These are phyloP conservation scores for Leptosphaerulina australis DNA, from an alignment of 2,329 filamentous ascomycete species.

Conservation along the genomic window DNA sequence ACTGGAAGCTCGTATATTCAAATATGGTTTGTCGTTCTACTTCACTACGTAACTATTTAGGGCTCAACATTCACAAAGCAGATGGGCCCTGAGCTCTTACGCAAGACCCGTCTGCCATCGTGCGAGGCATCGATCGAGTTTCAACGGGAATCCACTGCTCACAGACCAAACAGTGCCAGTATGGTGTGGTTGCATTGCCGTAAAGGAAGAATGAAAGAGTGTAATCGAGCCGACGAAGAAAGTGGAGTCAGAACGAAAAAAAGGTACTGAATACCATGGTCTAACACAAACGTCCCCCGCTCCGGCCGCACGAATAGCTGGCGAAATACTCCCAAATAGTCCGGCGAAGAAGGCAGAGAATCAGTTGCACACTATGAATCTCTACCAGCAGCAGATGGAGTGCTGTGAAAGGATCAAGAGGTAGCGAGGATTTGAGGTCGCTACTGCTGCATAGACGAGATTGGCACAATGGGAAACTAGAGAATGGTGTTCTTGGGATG, in stretches of 20 bases:
- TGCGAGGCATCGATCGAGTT: too few species aligned
- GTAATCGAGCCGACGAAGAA: conserved; percentile 47
- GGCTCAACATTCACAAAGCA: too few species aligned
- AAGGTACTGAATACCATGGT: conserved; percentile 43
- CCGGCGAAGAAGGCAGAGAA: conserved; percentile 52
- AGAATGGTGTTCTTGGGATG: too few species aligned
- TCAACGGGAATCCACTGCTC: too few species aligned
- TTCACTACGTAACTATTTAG: too few species aligned
- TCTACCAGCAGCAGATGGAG: conserved; percentile 29
- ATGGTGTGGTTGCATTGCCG: too few species aligned
- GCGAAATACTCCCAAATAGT: conserved; percentile 51
- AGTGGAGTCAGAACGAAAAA: conserved; percentile 50
- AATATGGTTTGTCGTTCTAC: conserved; percentile 18
- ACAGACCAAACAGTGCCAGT: too few species aligned
- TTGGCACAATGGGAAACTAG: too few species aligned
- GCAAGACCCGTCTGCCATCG: too few species aligned
- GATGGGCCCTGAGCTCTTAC: too few species aligned
- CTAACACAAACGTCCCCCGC: conserved; percentile 44
- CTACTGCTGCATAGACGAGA: neutral
- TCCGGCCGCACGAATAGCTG: conserved; percentile 50
- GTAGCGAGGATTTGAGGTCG: conserved; percentile 37
- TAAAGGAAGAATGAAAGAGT: conserved; percentile 38
- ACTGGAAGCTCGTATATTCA: conserved; percentile 29
- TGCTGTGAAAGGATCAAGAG: conserved; percentile 27
- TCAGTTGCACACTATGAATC: conserved; percentile 47